Conservation (phyloP, 2,329 filamentous ascomycete genomes). For the Chrysoporthe puriensis region DNA sequence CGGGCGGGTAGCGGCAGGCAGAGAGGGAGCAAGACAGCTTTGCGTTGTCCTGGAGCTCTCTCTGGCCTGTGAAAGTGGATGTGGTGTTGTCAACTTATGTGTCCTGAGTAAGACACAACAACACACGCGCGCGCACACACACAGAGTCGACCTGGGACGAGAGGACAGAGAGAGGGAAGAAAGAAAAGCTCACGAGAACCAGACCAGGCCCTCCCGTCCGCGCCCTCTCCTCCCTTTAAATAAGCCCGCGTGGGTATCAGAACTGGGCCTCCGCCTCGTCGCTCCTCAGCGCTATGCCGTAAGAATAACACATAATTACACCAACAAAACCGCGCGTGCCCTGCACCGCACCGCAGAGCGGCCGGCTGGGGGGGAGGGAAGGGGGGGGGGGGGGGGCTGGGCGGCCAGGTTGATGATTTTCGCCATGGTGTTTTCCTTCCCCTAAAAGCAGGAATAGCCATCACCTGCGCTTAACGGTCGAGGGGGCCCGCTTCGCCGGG, state of each 20-base stretch:
- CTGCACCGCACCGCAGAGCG: not conserved
- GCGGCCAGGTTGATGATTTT: not conserved
- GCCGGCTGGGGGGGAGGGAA: not conserved
- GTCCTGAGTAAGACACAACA: too few species aligned
- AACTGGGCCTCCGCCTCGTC: not conserved
- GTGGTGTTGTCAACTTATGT: too few species aligned
- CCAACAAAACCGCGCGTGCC: not conserved
- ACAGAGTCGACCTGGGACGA: not conserved
- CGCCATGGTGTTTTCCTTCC: constrained; percentile 9
- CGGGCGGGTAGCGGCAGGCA: not conserved
- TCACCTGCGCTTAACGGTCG: constrained; percentile 22
- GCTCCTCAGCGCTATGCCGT: constrained; percentile 10
- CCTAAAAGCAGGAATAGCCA: constrained; percentile 25
- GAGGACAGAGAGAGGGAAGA: not conserved
- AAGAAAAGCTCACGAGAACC: not conserved
- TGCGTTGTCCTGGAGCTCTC: too few species aligned
- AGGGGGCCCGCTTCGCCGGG: not conserved
- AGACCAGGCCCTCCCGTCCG: not conserved
- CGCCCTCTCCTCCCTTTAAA: not conserved
- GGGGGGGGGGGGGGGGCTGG: not conserved
- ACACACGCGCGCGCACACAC: too few species aligned
- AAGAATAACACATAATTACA: constrained; percentile 11
- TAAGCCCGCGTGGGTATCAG: not conserved
- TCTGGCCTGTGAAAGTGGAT: constrained; percentile 4
- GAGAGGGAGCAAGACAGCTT: not conserved